Conservation (phyloP, 768 basidiomycete genomes). For the Strobilomyces echinocephalus region DNA sequence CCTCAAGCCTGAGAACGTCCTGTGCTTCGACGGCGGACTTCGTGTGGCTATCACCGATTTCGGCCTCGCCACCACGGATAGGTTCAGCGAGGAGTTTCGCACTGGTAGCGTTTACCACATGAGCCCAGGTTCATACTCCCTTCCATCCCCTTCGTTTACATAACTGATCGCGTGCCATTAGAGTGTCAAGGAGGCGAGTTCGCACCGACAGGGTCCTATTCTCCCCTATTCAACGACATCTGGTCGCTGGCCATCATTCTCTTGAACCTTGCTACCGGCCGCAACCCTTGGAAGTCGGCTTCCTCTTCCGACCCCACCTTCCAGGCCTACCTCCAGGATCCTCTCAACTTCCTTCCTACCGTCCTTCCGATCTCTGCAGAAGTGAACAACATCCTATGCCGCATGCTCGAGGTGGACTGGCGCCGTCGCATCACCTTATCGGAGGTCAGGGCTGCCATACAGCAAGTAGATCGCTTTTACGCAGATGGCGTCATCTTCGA, state of each 20-base stretch:
- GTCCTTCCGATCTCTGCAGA: conserved; percentile 77
- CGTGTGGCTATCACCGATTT: conserved; percentile 90
- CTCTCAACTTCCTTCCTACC: conserved; percentile 72
- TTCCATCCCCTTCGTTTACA: conserved; percentile 5
- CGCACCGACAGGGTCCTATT: conserved; percentile 64
- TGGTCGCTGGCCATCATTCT: conserved; percentile 97
- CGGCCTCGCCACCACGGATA: conserved; percentile 87
- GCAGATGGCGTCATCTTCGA: conserved; percentile 73
- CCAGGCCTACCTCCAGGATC: conserved; percentile 77
- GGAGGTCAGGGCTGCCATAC: conserved; percentile 50
- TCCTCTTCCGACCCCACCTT: conserved; percentile 81
- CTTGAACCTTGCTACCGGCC: conserved; percentile 89
- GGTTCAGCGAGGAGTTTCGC: conserved; percentile 79
- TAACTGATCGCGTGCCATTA: conserved; percentile 33
- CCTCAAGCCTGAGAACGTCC: conserved; percentile 93
- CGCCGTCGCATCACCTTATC: conserved; percentile 42
- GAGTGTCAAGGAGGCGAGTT: conserved; percentile 81
- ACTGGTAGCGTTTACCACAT: conserved; percentile 99
- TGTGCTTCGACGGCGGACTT: conserved; percentile 76
- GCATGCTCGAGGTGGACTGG: conserved; percentile 72
- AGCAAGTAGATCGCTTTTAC: conserved; percentile 61
- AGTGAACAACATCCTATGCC: conserved; percentile 68
- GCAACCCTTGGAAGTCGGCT: conserved; percentile 96
- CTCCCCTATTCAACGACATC: conserved; percentile 85
- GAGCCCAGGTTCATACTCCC: conserved; percentile 69